Conservation (phyloP, 2,329 filamentous ascomycete species). For the Penicillium verrucosum region DNA sequence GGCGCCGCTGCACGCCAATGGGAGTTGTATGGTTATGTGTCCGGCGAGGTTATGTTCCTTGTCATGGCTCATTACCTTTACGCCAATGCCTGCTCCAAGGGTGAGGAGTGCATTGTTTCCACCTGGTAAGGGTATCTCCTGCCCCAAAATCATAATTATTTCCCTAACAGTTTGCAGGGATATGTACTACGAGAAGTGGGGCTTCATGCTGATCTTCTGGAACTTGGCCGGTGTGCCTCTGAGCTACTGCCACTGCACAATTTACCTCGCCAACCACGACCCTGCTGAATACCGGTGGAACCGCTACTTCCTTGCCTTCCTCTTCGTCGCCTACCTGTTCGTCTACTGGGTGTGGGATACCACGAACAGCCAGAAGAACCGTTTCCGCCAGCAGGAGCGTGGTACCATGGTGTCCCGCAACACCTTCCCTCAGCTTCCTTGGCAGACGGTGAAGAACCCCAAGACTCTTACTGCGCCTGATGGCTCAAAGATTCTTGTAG, state of each 20-base stretch:
- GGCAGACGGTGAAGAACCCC: conserved; percentile 78
- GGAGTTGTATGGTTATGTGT: conserved; percentile 80
- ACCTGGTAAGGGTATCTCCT: conserved; percentile 60
- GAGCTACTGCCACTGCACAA: conserved; percentile 89
- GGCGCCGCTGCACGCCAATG: conserved; percentile 78
- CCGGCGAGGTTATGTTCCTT: conserved; percentile 78
- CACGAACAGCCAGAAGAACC: conserved; percentile 89
- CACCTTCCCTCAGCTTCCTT: conserved; percentile 87
- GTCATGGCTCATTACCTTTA: conserved; percentile 89
- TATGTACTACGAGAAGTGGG: conserved; percentile 96
- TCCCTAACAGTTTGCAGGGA: conserved; percentile 54
- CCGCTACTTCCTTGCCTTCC: conserved; percentile 59
- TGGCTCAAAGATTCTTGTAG: conserved; percentile 73
- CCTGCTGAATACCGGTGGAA: conserved; percentile 76
- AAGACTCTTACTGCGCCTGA: conserved; percentile 69
- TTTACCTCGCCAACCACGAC: conserved; percentile 81
- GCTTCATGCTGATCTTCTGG: conserved; percentile 98
- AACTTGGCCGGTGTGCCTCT: conserved; percentile 88
- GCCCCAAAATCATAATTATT: neutral
- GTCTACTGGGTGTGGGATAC: conserved; percentile 93
- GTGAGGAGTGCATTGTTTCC: conserved; percentile 82
- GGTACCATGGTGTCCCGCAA: conserved; percentile 67
- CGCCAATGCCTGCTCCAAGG: conserved; percentile 87
- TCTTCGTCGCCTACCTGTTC: conserved; percentile 72
- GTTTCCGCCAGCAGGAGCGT: conserved; percentile 76